These are phyloP conservation scores for Madurella mycetomatis DNA, from an alignment of 2,329 filamentous ascomycete genomes.

Conservation along the genomic window DNA sequence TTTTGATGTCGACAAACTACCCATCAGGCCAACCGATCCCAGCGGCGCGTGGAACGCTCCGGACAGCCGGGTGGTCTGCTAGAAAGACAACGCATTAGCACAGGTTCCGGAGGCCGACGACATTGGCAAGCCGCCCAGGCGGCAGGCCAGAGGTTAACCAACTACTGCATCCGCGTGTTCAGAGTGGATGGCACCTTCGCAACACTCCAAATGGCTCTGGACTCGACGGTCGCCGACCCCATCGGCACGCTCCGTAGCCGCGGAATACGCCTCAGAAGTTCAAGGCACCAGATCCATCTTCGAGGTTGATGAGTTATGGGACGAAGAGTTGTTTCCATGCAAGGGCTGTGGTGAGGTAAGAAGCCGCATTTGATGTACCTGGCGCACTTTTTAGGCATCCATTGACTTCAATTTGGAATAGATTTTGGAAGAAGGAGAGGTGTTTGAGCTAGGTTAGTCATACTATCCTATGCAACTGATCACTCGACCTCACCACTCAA, in stretches of 20 bases:
- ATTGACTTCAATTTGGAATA: too few species aligned
- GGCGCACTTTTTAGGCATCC: too few species aligned
- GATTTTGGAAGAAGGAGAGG: too few species aligned
- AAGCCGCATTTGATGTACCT: too few species aligned
- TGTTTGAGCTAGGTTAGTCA: too few species aligned
- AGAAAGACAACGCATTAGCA: conserved; percentile 59
- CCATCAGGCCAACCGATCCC: conserved; percentile 17
- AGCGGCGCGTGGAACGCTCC: conserved; percentile 80
- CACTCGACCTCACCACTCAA: too few species aligned
- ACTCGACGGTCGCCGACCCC: conserved; percentile 80
- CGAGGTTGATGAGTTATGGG: too few species aligned
- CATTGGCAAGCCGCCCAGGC: conserved; percentile 58
- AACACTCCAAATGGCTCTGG: conserved; percentile 78
- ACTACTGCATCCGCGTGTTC: conserved; percentile 94
- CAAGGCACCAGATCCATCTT: too few species aligned
- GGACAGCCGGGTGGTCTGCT: conserved; percentile 92
- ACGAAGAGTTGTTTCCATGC: too few species aligned
- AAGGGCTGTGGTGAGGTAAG: too few species aligned
- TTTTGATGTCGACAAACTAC: conserved; percentile 39
- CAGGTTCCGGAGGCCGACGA: conserved; percentile 63
- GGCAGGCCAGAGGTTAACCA: conserved; percentile 69
- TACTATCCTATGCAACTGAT: too few species aligned
- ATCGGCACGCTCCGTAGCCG: conserved; percentile 26
- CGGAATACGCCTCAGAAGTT: too few species aligned
- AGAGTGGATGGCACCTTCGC: conserved; percentile 90